These are phyloP conservation scores for Piloderma croceum DNA, from an alignment of 768 basidiomycete species.

Conservation along the genomic window DNA sequence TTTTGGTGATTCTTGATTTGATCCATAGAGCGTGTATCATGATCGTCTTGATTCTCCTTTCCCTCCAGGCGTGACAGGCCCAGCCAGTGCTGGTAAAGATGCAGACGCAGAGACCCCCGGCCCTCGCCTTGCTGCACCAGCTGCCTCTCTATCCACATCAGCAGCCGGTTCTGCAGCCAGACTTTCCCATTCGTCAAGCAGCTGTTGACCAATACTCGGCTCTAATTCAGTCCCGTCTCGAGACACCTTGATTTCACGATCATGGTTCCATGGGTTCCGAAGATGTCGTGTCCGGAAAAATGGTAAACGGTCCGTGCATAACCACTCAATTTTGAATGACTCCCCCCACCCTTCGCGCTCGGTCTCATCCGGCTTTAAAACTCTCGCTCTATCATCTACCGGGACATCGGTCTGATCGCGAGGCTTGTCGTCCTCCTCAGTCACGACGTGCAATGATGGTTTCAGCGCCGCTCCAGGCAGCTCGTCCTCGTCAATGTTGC, in stretches of 20 bases:
- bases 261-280: conserved; percentile 91
- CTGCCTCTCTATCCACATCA: conserved; percentile 1
- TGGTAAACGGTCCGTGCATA: conserved; percentile 62
- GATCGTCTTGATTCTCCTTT: conserved; percentile 7
- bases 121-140: not conserved
- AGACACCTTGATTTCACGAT: conserved; percentile 74
- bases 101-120: conserved; percentile 2
- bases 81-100: conserved; percentile 6
- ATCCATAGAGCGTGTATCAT: conserved; percentile 2
- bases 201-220: conserved; percentile 59
- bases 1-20: not conserved
- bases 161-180: conserved; percentile 19
- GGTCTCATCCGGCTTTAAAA: no score
- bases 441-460: no score
- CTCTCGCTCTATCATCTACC: no score
- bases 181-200: conserved; percentile 66
- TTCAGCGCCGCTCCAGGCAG: not conserved
- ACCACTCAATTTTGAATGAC: conserved; percentile 80
- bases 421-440: conserved; percentile 26
- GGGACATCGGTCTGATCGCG: no score
- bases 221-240: conserved; percentile 92
- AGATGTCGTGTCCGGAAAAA: conserved; percentile 75
- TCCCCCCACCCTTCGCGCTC: conserved; percentile 69
- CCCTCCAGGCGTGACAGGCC: not conserved
- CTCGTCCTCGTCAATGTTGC: conserved; percentile 10